Evolutionary conservation across 2,329 filamentous ascomycete genomes (phyloP), one percentile per base, ranked within the genome.

Genomic region (Fusarium ambrosium): DNA sequence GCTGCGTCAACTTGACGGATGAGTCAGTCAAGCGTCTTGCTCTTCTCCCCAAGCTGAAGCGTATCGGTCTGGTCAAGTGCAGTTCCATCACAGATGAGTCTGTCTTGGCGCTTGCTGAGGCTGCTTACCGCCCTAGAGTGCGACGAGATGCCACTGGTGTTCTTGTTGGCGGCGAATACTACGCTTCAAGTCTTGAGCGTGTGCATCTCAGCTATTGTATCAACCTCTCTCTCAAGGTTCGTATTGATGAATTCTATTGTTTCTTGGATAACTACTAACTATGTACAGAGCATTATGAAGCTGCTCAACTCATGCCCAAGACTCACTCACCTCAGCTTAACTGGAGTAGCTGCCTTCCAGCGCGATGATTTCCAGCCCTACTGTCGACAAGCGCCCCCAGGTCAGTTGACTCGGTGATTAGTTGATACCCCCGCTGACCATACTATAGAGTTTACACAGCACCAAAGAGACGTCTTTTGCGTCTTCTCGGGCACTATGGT

Each of bases 141-240:
- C 85, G 87, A 24, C 84, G 87, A 67, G 88, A 89, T 69, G 82
- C 83, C 62, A 85, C 83, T 13, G 88, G 86, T 10, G 85, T 85
- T 78, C 83, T 82, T 67, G 82, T 85, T 70, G 86, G 82, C 58
- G 88, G 86, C 77, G 90, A 88, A 77, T 90, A 86, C 73, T 91
- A 86, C 63, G 86, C 87, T 68, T 87, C 87, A 22, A 95, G 93
- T 79, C 86, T 99, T 29, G 97, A 99, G 85, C 90, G 97, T 77
- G 97, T 99, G 11, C 97, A 99, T 86, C 88, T 99, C 43, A 98
- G 95, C 83, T 98, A 99, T 82, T 99, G 97, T 84, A 91, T 94
- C 45, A 93, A 94, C 74, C 85, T 99, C 62, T 97, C 93, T 1
- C 87, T 98, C 61, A 89, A 91, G 83, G 95, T 97, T 88, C 83